Percentiles rank a stretch among this genome's conserved stretches.
phyloP scores from a whole-genome alignment of 805 yeast genomes.

The Wickerhamomyces hampshirensis region DNA sequence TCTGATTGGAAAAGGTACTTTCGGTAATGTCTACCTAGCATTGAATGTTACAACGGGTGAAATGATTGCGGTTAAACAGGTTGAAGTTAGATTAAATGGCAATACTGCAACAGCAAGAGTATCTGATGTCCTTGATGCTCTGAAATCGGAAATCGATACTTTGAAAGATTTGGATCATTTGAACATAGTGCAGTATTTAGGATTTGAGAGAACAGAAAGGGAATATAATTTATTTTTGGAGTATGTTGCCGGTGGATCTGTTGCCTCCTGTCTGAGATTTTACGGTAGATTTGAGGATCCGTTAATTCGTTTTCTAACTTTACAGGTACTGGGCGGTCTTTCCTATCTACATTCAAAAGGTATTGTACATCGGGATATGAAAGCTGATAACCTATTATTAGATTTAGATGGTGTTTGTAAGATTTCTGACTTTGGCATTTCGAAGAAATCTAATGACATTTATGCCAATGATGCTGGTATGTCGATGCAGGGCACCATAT shows the following conservation, averaged over 20 bases:
- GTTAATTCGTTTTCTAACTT: slow-evolving; percentile 64
- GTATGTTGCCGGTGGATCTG: slow-evolving; percentile 97
- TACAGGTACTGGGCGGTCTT: slow-evolving; percentile 79
- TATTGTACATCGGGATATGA: slow-evolving; percentile 88
- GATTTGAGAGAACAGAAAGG: slow-evolving; percentile 72
- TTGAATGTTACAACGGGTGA: slow-evolving; percentile 95
- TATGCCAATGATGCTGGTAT: slow-evolving; percentile 89
- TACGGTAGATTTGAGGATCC: slow-evolving; percentile 84
- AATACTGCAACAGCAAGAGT: slow-evolving; percentile 35
- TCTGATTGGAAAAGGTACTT: slow-evolving; percentile 92
- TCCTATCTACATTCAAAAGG: slow-evolving; percentile 86
- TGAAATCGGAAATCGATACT: slow-evolving; percentile 87
- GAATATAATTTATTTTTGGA: slow-evolving; percentile 86
- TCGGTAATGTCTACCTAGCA: slow-evolving; percentile 90
- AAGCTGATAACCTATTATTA: slow-evolving; percentile 85
- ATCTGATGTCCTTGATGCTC: slow-evolving; percentile 68
- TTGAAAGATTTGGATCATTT: slow-evolving; percentile 90
- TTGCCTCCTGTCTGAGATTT: slow-evolving; percentile 76
- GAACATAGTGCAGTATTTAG: slow-evolving; percentile 93
- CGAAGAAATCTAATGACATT: slow-evolving; percentile 78
- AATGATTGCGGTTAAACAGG: slow-evolving; percentile 98
- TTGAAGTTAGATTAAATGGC: slow-evolving; percentile 50
- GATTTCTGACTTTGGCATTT: slow-evolving; percentile 94
- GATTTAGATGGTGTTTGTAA: slow-evolving; percentile 93
- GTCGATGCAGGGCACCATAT: slow-evolving; percentile 98